These are phyloP conservation scores for Sarocladium oryzae DNA, from an alignment of 2,329 filamentous ascomycete species.

Conservation along the genomic window DNA sequence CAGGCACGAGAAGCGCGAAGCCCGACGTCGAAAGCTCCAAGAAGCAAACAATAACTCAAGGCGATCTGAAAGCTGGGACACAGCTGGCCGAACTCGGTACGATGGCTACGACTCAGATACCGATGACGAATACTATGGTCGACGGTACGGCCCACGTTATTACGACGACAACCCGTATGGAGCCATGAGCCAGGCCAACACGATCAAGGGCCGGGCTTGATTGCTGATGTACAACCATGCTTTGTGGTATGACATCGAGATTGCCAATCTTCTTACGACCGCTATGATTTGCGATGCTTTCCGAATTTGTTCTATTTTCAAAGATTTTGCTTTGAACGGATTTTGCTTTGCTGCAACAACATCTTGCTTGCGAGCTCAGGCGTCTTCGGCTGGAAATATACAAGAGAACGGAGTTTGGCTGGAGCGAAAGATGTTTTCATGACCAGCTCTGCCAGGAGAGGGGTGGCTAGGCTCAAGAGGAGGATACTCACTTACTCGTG, in stretches of 20 bases:
- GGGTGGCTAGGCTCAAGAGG: slow-evolving; percentile 1
- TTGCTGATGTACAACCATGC: not conserved
- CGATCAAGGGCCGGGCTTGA: not conserved
- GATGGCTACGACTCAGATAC: slow-evolving; percentile 32
- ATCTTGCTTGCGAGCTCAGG: not conserved
- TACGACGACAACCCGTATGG: slow-evolving; percentile 41
- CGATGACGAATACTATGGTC: slow-evolving; percentile 20
- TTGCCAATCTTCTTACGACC: slow-evolving; percentile 3
- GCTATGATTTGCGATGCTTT: slow-evolving; percentile 1
- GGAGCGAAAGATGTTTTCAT: not conserved
- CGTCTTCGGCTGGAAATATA: not conserved
- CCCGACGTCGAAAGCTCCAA: slow-evolving; percentile 19
- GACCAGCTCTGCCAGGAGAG: no score
- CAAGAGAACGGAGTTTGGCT: not conserved
- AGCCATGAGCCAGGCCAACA: slow-evolving; percentile 31
- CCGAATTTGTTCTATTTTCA: not conserved
- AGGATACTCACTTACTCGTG: not conserved
- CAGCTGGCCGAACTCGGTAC: slow-evolving; percentile 24
- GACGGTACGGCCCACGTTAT: slow-evolving; percentile 33
- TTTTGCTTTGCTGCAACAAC: not conserved
- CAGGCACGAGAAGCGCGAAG: slow-evolving; percentile 43
- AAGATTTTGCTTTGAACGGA: not conserved
- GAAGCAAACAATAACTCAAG: slow-evolving; percentile 30
- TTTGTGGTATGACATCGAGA: not conserved
- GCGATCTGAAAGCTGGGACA: slow-evolving; percentile 38